These are phyloP conservation scores for Bolboschoenoplectus hybrid DNA, from an alignment of 202 grass and related monocot species.

Conservation along the genomic window DNA sequence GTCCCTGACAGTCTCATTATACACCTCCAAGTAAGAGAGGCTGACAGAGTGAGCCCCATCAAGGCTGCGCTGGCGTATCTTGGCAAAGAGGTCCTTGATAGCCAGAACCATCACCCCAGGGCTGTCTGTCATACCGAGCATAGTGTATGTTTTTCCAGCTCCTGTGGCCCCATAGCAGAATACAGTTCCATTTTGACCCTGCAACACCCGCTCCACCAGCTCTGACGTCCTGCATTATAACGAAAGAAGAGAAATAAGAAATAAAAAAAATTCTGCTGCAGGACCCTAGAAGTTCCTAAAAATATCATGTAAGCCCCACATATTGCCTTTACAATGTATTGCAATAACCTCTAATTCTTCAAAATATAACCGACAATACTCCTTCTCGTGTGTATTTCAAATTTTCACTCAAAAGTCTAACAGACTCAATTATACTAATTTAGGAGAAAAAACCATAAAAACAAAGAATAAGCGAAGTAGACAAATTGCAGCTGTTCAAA, in stretches of 20 bases:
- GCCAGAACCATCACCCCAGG: conserved; percentile 95
- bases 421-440: background rate
- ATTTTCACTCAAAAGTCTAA: background rate
- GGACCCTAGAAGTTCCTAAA: background rate
- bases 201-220: conserved; percentile 86
- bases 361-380: background rate
- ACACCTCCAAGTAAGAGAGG: conserved; percentile 89
- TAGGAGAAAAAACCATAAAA: background rate
- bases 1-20: conserved; percentile 95
- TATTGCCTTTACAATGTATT: background rate
- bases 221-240: conserved; percentile 67
- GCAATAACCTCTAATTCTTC: background rate
- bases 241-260: background rate
- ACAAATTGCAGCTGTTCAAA: background rate
- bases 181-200: conserved; percentile 92
- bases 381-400: background rate
- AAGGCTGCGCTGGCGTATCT: conserved; percentile 73
- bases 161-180: conserved; percentile 99
- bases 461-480: background rate
- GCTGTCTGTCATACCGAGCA: conserved; percentile 79
- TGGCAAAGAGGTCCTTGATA: conserved; percentile 91
- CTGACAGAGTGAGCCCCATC: conserved; percentile 73
- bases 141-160: conserved; percentile 96
- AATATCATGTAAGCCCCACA: background rate
- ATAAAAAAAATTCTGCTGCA: background rate